Percentiles rank a stretch among this genome's conserved stretches.
These are phyloP conservation scores for Starmerella kuoi DNA, from an alignment of 805 yeast species.

Conservation along the genomic window DNA sequence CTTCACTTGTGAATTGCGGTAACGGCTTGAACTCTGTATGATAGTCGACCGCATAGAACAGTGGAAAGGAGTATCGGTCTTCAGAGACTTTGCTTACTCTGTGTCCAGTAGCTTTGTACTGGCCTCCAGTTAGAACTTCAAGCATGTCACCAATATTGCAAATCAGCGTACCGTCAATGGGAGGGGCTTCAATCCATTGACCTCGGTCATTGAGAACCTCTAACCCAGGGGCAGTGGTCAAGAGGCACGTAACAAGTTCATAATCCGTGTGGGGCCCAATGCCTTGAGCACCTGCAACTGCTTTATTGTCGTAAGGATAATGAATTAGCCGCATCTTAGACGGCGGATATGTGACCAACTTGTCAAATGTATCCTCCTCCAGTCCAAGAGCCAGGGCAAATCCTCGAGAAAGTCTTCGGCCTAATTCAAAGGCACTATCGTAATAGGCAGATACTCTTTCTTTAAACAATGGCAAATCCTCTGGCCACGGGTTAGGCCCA, in stretches of 20 bases:
- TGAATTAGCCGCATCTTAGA: slow-evolving; percentile 40
- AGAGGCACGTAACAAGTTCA: slow-evolving; percentile 33
- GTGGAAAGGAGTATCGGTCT: slow-evolving; percentile 25
- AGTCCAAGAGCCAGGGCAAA: slow-evolving; percentile 48
- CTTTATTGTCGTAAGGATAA: too few species aligned
- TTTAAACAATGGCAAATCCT: slow-evolving; percentile 37
- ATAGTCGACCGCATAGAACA: slow-evolving; percentile 12
- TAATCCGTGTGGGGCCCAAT: slow-evolving; percentile 58
- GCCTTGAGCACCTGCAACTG: slow-evolving; percentile 28
- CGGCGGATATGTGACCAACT: slow-evolving; percentile 28
- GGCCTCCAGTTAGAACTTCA: slow-evolving; percentile 47
- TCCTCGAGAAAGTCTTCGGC: slow-evolving; percentile 34
- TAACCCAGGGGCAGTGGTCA: slow-evolving; percentile 41
- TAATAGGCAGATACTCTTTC: slow-evolving; percentile 35
- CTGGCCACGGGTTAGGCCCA: slow-evolving; percentile 50
- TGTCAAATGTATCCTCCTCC: slow-evolving; percentile 35
- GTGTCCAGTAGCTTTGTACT: slow-evolving; percentile 49
- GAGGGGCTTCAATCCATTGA: slow-evolving; percentile 45
- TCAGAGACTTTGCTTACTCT: slow-evolving; percentile 37
- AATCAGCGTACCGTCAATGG: slow-evolving; percentile 38
- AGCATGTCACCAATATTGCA: slow-evolving; percentile 51
- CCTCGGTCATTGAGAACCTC: slow-evolving; percentile 47
- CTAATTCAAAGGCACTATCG: slow-evolving; percentile 35
- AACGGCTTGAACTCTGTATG: slow-evolving; percentile 8
- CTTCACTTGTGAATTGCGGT: slow-evolving; percentile 5